phyloP scores from a whole-genome alignment of 495 filamentous ascomycete genomes.

The Daldinia loculata region DNA sequence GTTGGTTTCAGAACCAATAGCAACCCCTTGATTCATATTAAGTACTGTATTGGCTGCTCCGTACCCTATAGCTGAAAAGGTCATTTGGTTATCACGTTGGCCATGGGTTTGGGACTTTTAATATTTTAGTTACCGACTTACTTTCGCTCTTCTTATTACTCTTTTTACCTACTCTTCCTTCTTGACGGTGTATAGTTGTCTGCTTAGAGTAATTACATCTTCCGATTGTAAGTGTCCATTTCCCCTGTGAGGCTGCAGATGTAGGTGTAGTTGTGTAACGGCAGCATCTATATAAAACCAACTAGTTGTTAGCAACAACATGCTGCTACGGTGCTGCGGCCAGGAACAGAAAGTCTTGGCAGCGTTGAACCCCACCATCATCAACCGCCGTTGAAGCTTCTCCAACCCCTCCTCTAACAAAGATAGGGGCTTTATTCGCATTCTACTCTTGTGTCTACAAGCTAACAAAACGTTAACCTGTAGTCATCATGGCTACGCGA shows the following conservation, averaged over 20 bases:
- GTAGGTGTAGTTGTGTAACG: slow-evolving; percentile 5
- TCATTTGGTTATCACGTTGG: slow-evolving; percentile 1
- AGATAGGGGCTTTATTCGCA: slow-evolving; percentile 1
- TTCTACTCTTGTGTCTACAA: background rate
- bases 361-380: slow-evolving; percentile 30
- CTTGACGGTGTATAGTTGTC: background rate
- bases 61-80: background rate
- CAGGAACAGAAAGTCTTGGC: slow-evolving; percentile 39
- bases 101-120: background rate
- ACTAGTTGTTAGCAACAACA: slow-evolving; percentile 4
- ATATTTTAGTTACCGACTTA: background rate
- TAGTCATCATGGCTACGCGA: slow-evolving; percentile 55
- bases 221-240: background rate
- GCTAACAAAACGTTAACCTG: background rate
- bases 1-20: slow-evolving; percentile 31
- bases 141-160: background rate
- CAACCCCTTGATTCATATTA: slow-evolving; percentile 21
- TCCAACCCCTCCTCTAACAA: slow-evolving; percentile 15
- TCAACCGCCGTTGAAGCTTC: slow-evolving; percentile 10
- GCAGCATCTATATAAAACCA: background rate
- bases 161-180: background rate
- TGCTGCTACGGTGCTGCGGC: slow-evolving; percentile 9
- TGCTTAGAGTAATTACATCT: background rate
- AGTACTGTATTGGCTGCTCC: background rate
- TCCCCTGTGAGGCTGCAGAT: background rate